Evolutionary conservation across 169 alveolate genomes (phyloP), one percentile per base, ranked within the genome.

Genomic region (Cyclospora cayetanensis): DNA sequence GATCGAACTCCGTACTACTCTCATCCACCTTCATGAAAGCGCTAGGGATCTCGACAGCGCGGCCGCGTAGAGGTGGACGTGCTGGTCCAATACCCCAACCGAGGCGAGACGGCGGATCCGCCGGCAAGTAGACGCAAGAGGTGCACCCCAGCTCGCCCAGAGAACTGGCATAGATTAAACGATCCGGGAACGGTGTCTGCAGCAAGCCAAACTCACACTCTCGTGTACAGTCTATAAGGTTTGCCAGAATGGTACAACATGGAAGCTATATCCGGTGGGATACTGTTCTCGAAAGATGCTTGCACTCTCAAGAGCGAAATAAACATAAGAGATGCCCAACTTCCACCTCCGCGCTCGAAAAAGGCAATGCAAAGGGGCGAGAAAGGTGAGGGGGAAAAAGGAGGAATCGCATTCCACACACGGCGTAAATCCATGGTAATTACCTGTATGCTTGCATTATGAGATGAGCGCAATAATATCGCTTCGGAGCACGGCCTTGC

Each of bases 71-170:
- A 11, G 93, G 90, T 0, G 83, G 52, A 41, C 72, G 82, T 35
- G 93, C 93, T 11, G 85, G 74, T 5, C 90, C 93, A 20, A 89
- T 65, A 3, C 93, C 93, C 93, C 93, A 89, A 2, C 93, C 93
- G 46, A 34, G 25, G 5, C 93, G 93, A 18, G 90, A 89, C 29
- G 90, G 90, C 20, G 93, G 90, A 52, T 53, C 74, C 46, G 82
- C 52, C 52, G 89, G 84, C 80, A 76, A 18, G 60, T 89, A 77
- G 12, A 76, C n/a, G 50, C 76, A 82, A 11, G 90, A 55, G n/a
- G 84, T 89, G 53, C 93, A 89, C 3, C 84, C 88, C 77, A 65
- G 37, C 29, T 42, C 55, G 18, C 90, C 79, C 50, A 77, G 83
- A 0, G 80, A 83, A 29, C 35, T 11, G n/a, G 90, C 83, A 37